Conservation (phyloP, 108 stramenopile genomes). For the Conticribra guillardii region DNA sequence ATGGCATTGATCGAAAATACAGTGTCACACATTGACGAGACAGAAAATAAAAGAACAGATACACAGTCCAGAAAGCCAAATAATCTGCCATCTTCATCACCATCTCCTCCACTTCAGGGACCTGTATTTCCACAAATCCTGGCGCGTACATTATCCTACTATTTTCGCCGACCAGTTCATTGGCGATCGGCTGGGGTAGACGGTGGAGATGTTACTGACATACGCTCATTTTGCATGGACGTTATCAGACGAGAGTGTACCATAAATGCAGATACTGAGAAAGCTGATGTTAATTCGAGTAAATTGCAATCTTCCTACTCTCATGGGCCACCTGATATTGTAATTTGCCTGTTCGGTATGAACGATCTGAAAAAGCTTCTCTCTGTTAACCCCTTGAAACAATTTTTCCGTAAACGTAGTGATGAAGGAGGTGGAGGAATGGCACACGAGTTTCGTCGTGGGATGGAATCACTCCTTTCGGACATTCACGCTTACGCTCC, state of each 20-base stretch:
- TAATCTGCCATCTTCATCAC: slow-evolving; percentile 7
- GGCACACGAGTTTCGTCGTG: slow-evolving; percentile 41
- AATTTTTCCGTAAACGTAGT: background rate
- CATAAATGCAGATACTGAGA: background rate
- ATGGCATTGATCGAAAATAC: slow-evolving; percentile 51
- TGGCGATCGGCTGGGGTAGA: slow-evolving; percentile 81
- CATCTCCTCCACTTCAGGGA: slow-evolving; percentile 21
- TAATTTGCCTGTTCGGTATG: slow-evolving; percentile 67
- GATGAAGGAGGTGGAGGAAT: slow-evolving; percentile 16
- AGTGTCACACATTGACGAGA: background rate
- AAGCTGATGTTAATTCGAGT: background rate
- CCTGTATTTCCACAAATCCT: slow-evolving; percentile 68
- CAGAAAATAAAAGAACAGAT: background rate
- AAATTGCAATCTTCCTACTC: background rate
- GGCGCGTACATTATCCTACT: slow-evolving; percentile 57
- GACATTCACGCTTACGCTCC: slow-evolving; percentile 58
- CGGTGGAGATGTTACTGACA: slow-evolving; percentile 61
- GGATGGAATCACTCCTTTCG: slow-evolving; percentile 46
- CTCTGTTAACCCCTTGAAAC: slow-evolving; percentile 36
- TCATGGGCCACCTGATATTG: slow-evolving; percentile 54
- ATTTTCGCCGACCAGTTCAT: slow-evolving; percentile 42
- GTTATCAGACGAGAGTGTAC: slow-evolving; percentile 59
- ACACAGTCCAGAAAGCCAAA: background rate
- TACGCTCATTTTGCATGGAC: slow-evolving; percentile 55
- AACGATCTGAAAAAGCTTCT: slow-evolving; percentile 70